These are phyloP conservation scores for Cyberlindnera misumaiensis DNA, from an alignment of 805 yeast genomes.

Conservation along the genomic window DNA sequence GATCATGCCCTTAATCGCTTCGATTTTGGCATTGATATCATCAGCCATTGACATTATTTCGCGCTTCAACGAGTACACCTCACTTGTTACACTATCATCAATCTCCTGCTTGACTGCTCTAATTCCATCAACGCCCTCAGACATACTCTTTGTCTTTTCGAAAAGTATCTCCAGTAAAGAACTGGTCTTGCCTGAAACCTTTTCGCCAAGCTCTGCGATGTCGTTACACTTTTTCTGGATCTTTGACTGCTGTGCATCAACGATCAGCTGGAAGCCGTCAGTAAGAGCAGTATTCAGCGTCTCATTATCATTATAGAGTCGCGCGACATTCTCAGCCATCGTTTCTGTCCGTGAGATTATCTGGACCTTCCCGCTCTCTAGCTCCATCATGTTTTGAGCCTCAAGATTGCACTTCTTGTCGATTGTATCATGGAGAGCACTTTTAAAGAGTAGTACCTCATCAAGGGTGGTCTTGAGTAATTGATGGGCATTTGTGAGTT, in stretches of 20 bases:
- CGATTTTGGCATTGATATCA: not conserved
- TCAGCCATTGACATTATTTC: constrained; percentile 1
- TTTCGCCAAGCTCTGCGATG: constrained; percentile 1
- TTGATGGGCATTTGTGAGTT: constrained; percentile 13
- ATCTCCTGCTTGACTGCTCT: constrained; percentile 12
- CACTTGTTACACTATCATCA: constrained; percentile 9
- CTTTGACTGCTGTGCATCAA: constrained; percentile 8
- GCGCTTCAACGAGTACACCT: not conserved
- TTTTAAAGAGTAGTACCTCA: constrained; percentile 14
- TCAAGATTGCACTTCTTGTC: constrained; percentile 11
- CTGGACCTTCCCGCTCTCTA: constrained; percentile 6
- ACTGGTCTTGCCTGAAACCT: constrained; percentile 5
- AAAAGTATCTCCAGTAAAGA: constrained; percentile 5
- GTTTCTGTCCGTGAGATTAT: constrained; percentile 3
- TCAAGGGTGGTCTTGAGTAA: constrained; percentile 11
- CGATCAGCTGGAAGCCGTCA: constrained; percentile 10
- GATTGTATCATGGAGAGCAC: constrained; percentile 2
- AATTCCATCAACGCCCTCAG: constrained; percentile 10
- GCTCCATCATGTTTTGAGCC: constrained; percentile 9
- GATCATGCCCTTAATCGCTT: not conserved
- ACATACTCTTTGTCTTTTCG: not conserved
- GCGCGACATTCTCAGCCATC: constrained; percentile 1
- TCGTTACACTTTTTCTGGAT: constrained; percentile 8
- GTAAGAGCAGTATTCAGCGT: constrained; percentile 5
- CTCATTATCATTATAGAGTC: constrained; percentile 6